These are phyloP conservation scores for Saitoella complicata DNA, from an alignment of 805 yeast genomes.

Conservation along the genomic window DNA sequence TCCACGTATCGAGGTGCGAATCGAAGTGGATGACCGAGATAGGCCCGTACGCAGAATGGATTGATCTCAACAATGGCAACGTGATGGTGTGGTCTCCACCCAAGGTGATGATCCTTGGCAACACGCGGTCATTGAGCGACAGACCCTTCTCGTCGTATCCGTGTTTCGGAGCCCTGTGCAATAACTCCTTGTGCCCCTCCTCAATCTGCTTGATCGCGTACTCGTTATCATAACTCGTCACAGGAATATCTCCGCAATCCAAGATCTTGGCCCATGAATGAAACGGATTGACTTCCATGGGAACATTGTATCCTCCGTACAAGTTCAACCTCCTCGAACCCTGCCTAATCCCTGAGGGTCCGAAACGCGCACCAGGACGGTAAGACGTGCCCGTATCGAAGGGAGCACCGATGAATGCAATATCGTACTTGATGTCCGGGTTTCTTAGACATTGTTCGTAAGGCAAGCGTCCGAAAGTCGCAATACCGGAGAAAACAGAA, in stretches of 20 bases:
- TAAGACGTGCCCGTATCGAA: constrained; percentile 71
- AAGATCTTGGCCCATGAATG: constrained; percentile 17
- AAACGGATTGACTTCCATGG: constrained; percentile 17
- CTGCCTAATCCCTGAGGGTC: constrained; percentile 53
- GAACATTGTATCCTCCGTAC: constrained; percentile 51
- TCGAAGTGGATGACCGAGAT: constrained; percentile 67
- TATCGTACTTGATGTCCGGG: constrained; percentile 36
- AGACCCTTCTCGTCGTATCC: constrained; percentile 7
- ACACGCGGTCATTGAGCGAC: neutral
- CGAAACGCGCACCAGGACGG: constrained; percentile 72
- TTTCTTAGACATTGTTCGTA: constrained; percentile 41
- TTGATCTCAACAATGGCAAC: constrained; percentile 54
- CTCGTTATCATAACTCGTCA: constrained; percentile 50
- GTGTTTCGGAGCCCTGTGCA: constrained; percentile 19
- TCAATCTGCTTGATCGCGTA: constrained; percentile 50
- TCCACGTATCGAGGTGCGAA: constrained; percentile 54
- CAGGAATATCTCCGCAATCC: constrained; percentile 57
- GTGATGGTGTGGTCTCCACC: constrained; percentile 77
- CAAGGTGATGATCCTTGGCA: constrained; percentile 49
- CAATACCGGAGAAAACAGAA: constrained; percentile 19
- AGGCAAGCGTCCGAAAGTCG: constrained; percentile 57
- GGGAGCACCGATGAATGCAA: constrained; percentile 69
- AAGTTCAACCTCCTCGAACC: constrained; percentile 59
- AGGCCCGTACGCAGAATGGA: constrained; percentile 44
- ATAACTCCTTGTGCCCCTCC: constrained; percentile 38